These are phyloP conservation scores for Solanum boliviense DNA, from an alignment of 257 asterid genomes.

Conservation along the genomic window DNA sequence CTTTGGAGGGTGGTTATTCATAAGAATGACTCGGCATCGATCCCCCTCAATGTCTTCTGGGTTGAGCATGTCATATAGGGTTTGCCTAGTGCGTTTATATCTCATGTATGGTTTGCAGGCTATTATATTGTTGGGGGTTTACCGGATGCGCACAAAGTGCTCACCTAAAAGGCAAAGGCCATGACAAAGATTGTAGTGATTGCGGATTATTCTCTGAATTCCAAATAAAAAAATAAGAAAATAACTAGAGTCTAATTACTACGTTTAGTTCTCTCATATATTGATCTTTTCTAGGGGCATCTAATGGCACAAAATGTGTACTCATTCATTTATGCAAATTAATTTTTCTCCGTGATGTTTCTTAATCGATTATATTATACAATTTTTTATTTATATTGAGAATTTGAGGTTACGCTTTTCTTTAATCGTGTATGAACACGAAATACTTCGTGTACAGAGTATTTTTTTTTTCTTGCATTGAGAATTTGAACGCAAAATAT, in stretches of 20 bases:
- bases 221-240: no score
- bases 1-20: no score
- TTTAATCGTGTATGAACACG: accelerated
- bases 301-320: not conserved
- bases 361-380: not conserved
- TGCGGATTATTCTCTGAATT: accelerated
- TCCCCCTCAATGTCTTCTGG: no score
- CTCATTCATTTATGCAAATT: not conserved
- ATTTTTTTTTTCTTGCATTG: not conserved
- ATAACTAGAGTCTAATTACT: not conserved
- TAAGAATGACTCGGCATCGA: no score
- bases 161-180: accelerated
- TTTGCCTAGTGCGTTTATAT: not conserved
- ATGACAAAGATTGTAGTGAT: no score
- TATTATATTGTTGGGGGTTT: no score
- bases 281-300: not conserved
- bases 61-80: no score
- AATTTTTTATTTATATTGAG: no score
- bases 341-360: no score
- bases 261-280: not conserved
- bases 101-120: accelerated
- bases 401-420: no score
- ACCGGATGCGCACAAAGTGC: accelerated
- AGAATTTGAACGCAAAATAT: not conserved
- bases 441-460: no score